A percentile compares a stretch with the other conserved stretches of the same genome.
phyloP scores from a whole-genome alignment of 257 asterid genomes.

The Hygrophila difformis region DNA sequence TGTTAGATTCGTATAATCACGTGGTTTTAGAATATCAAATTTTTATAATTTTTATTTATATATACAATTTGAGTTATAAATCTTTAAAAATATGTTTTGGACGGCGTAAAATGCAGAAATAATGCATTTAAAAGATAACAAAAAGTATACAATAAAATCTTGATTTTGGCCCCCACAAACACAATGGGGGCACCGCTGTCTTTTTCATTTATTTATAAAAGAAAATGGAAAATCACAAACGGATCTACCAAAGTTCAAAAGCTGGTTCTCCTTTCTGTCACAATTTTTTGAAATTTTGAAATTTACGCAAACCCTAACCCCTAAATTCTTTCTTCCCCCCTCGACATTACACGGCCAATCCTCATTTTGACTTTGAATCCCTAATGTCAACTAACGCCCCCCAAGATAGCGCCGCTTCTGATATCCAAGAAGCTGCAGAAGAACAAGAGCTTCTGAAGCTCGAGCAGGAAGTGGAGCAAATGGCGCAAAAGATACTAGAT shows the following conservation, averaged over 20 bases:
- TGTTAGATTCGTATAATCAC: too few species aligned
- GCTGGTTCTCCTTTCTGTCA: conserved; percentile 2
- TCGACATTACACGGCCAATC: background rate
- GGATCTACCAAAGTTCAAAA: background rate
- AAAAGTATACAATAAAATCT: too few species aligned
- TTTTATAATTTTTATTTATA: too few species aligned
- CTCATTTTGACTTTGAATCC: conserved; percentile 16
- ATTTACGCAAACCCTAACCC: conserved; percentile 18
- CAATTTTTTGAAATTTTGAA: conserved; percentile 21
- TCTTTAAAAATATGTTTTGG: too few species aligned
- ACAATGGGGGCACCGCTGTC: too few species aligned
- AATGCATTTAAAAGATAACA: too few species aligned
- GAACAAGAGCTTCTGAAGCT: conserved; percentile 29
- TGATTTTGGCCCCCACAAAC: too few species aligned
- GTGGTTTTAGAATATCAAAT: too few species aligned
- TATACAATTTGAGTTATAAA: too few species aligned
- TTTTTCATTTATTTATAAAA: too few species aligned
- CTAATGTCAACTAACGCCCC: conserved; percentile 21
- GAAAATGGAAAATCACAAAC: too few species aligned
- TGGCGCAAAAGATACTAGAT: conserved; percentile 41
- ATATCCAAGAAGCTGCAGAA: conserved; percentile 27
- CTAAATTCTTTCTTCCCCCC: conserved; percentile 9
- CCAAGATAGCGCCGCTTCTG: conserved; percentile 24
- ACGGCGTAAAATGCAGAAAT: too few species aligned
- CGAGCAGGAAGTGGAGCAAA: conserved; percentile 44